These are phyloP conservation scores for Candida palmyrensis DNA, from an alignment of 805 yeast genomes.

Conservation along the genomic window DNA sequence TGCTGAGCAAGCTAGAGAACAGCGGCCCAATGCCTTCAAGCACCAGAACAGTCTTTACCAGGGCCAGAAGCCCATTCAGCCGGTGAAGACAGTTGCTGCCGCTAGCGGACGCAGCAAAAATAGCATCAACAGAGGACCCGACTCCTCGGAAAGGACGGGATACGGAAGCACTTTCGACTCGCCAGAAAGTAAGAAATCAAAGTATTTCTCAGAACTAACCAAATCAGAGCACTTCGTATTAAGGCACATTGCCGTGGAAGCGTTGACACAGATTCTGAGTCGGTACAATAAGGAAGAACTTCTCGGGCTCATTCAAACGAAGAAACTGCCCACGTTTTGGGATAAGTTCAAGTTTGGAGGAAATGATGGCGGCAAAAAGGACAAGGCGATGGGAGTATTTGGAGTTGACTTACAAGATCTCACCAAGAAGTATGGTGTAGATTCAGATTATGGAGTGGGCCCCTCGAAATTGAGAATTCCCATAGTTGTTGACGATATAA, in stretches of 20 bases:
- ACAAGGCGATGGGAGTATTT: slow-evolving; percentile 48
- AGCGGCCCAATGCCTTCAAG: slow-evolving; percentile 86
- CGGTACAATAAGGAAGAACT: slow-evolving; percentile 30
- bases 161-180: not conserved
- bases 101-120: slow-evolving; percentile 8
- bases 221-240: slow-evolving; percentile 53
- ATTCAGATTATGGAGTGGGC: slow-evolving; percentile 80
- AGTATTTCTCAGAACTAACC: slow-evolving; percentile 61
- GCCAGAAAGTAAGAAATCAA: slow-evolving; percentile 16
- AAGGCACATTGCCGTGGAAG: slow-evolving; percentile 55
- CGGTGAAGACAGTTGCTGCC: slow-evolving; percentile 16
- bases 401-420: slow-evolving; percentile 71
- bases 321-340: slow-evolving; percentile 46
- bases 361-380: slow-evolving; percentile 17
- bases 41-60: slow-evolving; percentile 56
- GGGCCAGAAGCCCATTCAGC: slow-evolving; percentile 24
- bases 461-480: slow-evolving; percentile 80
- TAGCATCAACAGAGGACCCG: not conserved
- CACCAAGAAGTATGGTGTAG: slow-evolving; percentile 70
- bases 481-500: slow-evolving; percentile 77
- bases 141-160: not conserved
- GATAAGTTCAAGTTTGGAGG: slow-evolving; percentile 43
- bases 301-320: slow-evolving; percentile 36
- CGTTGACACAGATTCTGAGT: slow-evolving; percentile 32
- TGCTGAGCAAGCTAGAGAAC: slow-evolving; percentile 91